Evolutionary conservation across 768 basidiomycete species (phyloP).

Genomic region (Suillus americanus): DNA sequence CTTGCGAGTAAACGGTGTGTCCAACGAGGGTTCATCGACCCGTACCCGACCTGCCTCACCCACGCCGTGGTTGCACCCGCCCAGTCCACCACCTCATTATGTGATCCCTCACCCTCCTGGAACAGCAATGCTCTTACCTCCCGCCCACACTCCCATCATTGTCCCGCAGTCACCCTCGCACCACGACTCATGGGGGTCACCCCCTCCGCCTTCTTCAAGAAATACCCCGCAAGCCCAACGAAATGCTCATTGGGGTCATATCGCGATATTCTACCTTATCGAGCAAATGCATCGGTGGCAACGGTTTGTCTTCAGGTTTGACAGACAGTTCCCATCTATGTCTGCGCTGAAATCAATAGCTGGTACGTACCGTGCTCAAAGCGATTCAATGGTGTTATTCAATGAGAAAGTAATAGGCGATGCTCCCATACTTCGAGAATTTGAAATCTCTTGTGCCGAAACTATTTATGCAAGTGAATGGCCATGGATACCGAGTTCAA

Average conservation of each 20-base stretch:
- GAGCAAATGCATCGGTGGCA: slow-evolving; percentile 84
- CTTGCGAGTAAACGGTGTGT: slow-evolving; percentile 47
- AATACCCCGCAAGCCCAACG: slow-evolving; percentile 37
- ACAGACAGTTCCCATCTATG: slow-evolving; percentile 74
- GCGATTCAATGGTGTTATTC: neutral
- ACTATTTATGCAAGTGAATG: slow-evolving; percentile 61
- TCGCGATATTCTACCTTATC: slow-evolving; percentile 75
- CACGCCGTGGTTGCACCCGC: slow-evolving; percentile 30
- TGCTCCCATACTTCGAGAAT: slow-evolving; percentile 72
- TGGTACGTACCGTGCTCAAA: slow-evolving; percentile 42
- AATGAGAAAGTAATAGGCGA: slow-evolving; percentile 44
- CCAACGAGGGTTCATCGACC: slow-evolving; percentile 21
- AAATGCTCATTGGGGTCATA: slow-evolving; percentile 76
- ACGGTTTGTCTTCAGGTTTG: slow-evolving; percentile 77
- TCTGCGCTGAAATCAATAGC: slow-evolving; percentile 70
- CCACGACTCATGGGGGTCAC: slow-evolving; percentile 40
- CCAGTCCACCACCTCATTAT: slow-evolving; percentile 38
- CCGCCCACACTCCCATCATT: slow-evolving; percentile 43
- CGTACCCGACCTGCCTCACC: slow-evolving; percentile 30
- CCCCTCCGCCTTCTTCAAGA: slow-evolving; percentile 28
- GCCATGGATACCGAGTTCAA: slow-evolving; percentile 69
- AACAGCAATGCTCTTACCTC: slow-evolving; percentile 32
- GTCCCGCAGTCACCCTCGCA: slow-evolving; percentile 44
- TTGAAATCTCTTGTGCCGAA: slow-evolving; percentile 75
- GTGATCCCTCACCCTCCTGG: slow-evolving; percentile 32